phyloP scores from a whole-genome alignment of 2,329 filamentous ascomycete genomes.

The Westerdykella sp. region DNA sequence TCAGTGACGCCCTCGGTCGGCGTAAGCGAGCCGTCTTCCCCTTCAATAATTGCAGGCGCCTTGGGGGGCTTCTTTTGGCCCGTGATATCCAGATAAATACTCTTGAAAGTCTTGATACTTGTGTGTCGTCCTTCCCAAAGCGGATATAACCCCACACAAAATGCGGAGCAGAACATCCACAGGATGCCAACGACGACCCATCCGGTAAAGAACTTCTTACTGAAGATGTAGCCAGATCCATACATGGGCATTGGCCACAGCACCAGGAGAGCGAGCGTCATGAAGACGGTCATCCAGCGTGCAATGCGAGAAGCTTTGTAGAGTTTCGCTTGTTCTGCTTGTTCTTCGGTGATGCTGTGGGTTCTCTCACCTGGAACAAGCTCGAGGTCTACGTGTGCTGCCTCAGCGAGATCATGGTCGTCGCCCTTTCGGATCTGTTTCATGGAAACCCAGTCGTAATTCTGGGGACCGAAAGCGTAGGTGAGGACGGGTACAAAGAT shows the following conservation, averaged over 20 bases:
- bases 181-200: constrained; percentile 64
- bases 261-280: constrained; percentile 67
- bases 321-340: constrained; percentile 40
- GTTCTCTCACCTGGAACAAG: constrained; percentile 49
- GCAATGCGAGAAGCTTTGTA: constrained; percentile 46
- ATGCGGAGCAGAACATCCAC: constrained; percentile 68
- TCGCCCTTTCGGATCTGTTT: constrained; percentile 69
- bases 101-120: constrained; percentile 54
- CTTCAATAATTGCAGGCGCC: constrained; percentile 11
- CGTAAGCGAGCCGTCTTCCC: constrained; percentile 13
- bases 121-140: constrained; percentile 71
- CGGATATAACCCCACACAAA: constrained; percentile 74
- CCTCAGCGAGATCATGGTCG: constrained; percentile 63
- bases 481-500: constrained; percentile 73
- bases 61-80: constrained; percentile 21
- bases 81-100: constrained; percentile 56
- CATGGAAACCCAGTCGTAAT: constrained; percentile 87
- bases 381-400: constrained; percentile 61
- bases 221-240: constrained; percentile 73
- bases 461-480: constrained; percentile 59
- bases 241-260: constrained; percentile 95
- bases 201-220: constrained; percentile 73
- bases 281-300: constrained; percentile 52
- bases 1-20: constrained; percentile 16
- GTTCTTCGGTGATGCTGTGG: constrained; percentile 35